Evolutionary conservation across 352 stramenopile species (phyloP).

Genomic region (Plasmopara viticola): DNA sequence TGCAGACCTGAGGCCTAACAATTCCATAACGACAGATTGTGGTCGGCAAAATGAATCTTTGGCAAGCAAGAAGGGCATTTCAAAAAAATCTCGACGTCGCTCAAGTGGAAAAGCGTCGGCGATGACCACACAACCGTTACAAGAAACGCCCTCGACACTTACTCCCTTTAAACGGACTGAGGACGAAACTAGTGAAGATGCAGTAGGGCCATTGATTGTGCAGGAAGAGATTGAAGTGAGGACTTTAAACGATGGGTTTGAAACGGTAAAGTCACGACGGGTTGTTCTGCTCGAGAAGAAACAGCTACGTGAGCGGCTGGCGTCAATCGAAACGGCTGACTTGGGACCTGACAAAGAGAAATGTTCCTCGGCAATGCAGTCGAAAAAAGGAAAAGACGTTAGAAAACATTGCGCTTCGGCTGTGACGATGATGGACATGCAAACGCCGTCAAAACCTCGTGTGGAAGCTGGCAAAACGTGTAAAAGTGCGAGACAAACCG

Average conservation of each 20-base stretch:
- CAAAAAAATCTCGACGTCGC: slow-evolving; percentile 3
- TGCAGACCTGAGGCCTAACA: background rate
- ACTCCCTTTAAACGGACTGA: slow-evolving; percentile 8
- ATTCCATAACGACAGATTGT: slow-evolving; percentile 1
- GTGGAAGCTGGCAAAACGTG: slow-evolving; percentile 1
- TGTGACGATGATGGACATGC: slow-evolving; percentile 5
- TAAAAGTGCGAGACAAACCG: background rate
- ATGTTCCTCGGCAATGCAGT: background rate
- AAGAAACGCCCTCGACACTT: slow-evolving; percentile 3
- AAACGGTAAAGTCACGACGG: slow-evolving; percentile 27
- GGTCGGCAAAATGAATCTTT: slow-evolving; percentile 2
- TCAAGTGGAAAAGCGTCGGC: slow-evolving; percentile 2
- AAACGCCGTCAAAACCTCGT: slow-evolving; percentile 3
- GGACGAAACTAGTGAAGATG: slow-evolving; percentile 5
- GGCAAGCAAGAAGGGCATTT: slow-evolving; percentile 1
- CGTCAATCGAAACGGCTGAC: slow-evolving; percentile 7
- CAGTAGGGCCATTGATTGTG: slow-evolving; percentile 3
- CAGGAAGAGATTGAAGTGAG: slow-evolving; percentile 7
- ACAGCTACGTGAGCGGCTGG: slow-evolving; percentile 14
- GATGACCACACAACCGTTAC: background rate
- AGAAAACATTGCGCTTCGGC: slow-evolving; percentile 5
- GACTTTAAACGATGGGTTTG: slow-evolving; percentile 12
- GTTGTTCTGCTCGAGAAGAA: slow-evolving; percentile 22
- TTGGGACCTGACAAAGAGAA: slow-evolving; percentile 9
- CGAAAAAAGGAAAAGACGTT: slow-evolving; percentile 19